Percentiles rank a stretch among this genome's conserved stretches.
Conservation (phyloP, 495 filamentous ascomycete genomes). For the Podospora appendiculata region DNA sequence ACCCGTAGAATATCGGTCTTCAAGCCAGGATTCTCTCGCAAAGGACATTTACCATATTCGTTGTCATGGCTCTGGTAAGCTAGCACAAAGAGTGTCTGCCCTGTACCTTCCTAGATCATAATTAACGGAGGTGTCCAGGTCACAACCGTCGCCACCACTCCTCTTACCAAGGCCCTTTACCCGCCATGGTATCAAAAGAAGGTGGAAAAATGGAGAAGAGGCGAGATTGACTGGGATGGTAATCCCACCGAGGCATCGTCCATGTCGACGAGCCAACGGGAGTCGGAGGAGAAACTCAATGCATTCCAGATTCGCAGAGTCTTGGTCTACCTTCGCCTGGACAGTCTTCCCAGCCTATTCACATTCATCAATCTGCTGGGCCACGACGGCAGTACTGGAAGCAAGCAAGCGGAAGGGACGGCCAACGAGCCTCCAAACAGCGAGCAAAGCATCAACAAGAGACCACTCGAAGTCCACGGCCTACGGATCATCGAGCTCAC, state of each 20-base stretch:
- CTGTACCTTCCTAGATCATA: not conserved
- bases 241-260: conserved; percentile 39
- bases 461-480: conserved; percentile 73
- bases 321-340: conserved; percentile 65
- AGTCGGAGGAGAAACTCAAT: conserved; percentile 35
- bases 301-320: conserved; percentile 39
- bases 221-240: conserved; percentile 92
- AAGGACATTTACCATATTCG: conserved; percentile 93
- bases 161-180: conserved; percentile 69
- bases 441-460: conserved; percentile 22
- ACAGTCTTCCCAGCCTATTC: conserved; percentile 80
- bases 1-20: conserved; percentile 76
- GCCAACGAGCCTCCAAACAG: conserved; percentile 10
- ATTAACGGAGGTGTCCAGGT: conserved; percentile 21
- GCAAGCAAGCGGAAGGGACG: conserved; percentile 16
- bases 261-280: conserved; percentile 25
- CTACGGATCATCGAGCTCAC: conserved; percentile 81
- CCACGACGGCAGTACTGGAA: conserved; percentile 25
- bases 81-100: not conserved
- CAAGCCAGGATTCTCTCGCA: conserved; percentile 83
- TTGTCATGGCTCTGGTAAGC: conserved; percentile 78
- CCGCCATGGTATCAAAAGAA: conserved; percentile 89
- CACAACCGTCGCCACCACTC: conserved; percentile 87
- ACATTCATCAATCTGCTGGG: conserved; percentile 75
- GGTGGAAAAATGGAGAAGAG: conserved; percentile 79